A percentile compares a stretch with the other conserved stretches of the same genome.
phyloP scores from a whole-genome alignment of 305 asterid genomes.

The Plantago rigida region DNA sequence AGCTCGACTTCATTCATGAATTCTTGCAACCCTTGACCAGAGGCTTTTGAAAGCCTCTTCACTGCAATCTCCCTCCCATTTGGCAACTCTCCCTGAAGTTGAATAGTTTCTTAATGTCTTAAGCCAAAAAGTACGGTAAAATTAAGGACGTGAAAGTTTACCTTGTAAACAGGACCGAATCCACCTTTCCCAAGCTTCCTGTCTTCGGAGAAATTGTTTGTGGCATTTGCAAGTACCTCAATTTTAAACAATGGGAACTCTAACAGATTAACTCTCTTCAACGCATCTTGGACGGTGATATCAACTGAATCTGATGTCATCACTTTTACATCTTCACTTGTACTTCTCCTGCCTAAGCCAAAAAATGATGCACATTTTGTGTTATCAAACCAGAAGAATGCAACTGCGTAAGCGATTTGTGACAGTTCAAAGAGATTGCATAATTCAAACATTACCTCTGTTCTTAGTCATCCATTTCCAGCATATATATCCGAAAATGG shows the following conservation, averaged over 20 bases:
- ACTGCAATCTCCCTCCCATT: slow-evolving; percentile 41
- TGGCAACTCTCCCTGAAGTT: slow-evolving; percentile 32
- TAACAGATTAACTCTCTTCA: slow-evolving; percentile 24
- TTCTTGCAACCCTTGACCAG: slow-evolving; percentile 40
- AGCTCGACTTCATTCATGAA: slow-evolving; percentile 47
- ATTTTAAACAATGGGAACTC: slow-evolving; percentile 36
- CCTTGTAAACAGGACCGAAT: slow-evolving; percentile 48
- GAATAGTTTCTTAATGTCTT: background rate
- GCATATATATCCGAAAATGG: background rate
- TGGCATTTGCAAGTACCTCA: slow-evolving; percentile 30
- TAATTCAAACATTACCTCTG: background rate
- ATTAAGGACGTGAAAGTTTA: background rate
- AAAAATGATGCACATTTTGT: background rate
- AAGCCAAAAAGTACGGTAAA: background rate
- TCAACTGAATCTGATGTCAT: slow-evolving; percentile 14
- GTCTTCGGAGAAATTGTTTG: slow-evolving; percentile 27
- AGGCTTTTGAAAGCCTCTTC: slow-evolving; percentile 40
- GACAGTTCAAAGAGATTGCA: background rate
- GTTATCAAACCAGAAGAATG: background rate
- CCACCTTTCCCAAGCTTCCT: slow-evolving; percentile 47
- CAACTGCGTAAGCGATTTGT: background rate
- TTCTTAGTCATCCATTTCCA: background rate
- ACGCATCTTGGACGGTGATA: slow-evolving; percentile 23
- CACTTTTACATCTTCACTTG: slow-evolving; percentile 7
- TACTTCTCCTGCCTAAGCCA: background rate